Base-by-base conservation (phyloP, 805 yeast genomes). In the Hanseniaspora jakobsenii region DNA sequence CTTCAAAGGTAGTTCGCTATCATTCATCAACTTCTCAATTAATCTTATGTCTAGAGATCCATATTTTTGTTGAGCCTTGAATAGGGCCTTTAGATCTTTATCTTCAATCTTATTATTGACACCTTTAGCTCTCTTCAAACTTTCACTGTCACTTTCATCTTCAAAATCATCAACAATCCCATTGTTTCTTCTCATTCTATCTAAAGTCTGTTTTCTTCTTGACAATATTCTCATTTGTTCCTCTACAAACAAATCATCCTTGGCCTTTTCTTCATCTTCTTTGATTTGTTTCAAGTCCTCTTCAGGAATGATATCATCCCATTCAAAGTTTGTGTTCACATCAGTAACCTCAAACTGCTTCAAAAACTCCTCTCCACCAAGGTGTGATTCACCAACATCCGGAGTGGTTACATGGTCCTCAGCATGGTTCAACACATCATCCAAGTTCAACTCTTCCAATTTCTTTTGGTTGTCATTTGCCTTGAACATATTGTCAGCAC, bases 251-350 rank as follows among this genome's bases (percentile, higher is more conserved):
- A 77, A 81, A 51, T 89, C 96, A 52, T 91, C 96, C 36, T 78
- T 73, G 41, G 81, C 72, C 59, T 77, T 80, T 68, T 81, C 78
- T 59, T 91, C 98, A 46, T 86, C 94, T 51, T 82, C 94, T 59
- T 91, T 91, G 54, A 91, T 70, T 59, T 81, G 84, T 49, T 77
- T 72, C 51, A 93, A 69, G 61, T 91, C 98, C 36, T 83, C 94
- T 51, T 84, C 87, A 0, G 99, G 99, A 55, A 91, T 91, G 53
- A 91, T 91, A 61, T 91, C 99, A 65, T 91, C 97, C 99, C 99
- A 91, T 51, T 86, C 93, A 49, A 89, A 86, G 61, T 89, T 95
- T 1, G 98, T 97, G 66, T 91, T 91, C 62, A 87, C 93, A 60
- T 91, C 98, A 0, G 99, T 91, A 43, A 91, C 98, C 63, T 91